phyloP scores from a whole-genome alignment of 1,139 yeast genomes.

The Hanseniaspora sp. region DNA sequence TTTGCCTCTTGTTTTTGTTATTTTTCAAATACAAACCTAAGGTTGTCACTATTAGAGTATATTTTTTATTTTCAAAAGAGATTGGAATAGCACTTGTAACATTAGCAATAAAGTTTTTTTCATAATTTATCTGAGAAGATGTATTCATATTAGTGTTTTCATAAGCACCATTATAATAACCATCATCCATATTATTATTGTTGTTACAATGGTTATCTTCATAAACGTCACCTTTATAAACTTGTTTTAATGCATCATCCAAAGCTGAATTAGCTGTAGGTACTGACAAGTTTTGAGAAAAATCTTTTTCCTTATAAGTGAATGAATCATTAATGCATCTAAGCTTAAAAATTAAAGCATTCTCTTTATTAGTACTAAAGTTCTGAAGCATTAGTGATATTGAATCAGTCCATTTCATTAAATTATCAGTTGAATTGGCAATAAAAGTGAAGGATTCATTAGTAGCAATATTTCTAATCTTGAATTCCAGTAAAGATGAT shows the following conservation, averaged over 20 bases:
- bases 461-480: slow-evolving; percentile 41
- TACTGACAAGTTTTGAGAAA: slow-evolving; percentile 49
- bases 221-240: slow-evolving; percentile 20
- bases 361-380: slow-evolving; percentile 37
- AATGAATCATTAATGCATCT: slow-evolving; percentile 50
- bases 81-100: slow-evolving; percentile 24
- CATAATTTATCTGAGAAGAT: neutral
- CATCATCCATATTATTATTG: neutral
- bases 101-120: slow-evolving; percentile 37
- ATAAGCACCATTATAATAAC: slow-evolving; percentile 16
- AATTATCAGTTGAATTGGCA: slow-evolving; percentile 43
- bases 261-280: slow-evolving; percentile 55
- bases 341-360: slow-evolving; percentile 46
- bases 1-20: neutral
- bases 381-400: slow-evolving; percentile 47
- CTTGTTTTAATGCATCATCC: slow-evolving; percentile 36
- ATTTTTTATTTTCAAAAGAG: slow-evolving; percentile 28
- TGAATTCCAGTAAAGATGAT: slow-evolving; percentile 26
- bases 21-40: slow-evolving; percentile 29
- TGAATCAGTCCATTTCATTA: slow-evolving; percentile 50
- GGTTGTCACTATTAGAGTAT: slow-evolving; percentile 28
- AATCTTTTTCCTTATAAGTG: slow-evolving; percentile 48
- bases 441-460: slow-evolving; percentile 47
- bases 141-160: slow-evolving; percentile 16
- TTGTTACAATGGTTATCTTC: slow-evolving; percentile 15